Conservation (phyloP, 2,329 filamentous ascomycete species). For the Scedosporium boydii region DNA sequence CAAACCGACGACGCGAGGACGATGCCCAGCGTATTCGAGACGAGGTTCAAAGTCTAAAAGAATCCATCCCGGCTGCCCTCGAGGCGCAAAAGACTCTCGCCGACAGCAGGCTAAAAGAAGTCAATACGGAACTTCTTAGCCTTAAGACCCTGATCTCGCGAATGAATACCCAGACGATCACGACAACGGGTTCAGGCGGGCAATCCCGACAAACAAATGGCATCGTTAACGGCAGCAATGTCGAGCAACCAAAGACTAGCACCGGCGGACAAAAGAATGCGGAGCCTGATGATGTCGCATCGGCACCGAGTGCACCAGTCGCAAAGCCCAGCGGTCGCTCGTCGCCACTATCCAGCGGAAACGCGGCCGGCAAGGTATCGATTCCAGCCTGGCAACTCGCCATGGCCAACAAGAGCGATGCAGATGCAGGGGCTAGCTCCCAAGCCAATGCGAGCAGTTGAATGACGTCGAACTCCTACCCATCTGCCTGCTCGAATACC, state of each 20-base stretch:
- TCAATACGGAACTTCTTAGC: constrained; percentile 81
- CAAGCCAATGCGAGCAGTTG: background rate
- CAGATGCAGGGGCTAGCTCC: constrained; percentile 15
- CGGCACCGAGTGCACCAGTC: background rate
- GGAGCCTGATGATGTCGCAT: background rate
- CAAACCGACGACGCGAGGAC: constrained; percentile 73
- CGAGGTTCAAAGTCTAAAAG: constrained; percentile 74
- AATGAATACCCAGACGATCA: constrained; percentile 31
- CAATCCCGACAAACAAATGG: constrained; percentile 3
- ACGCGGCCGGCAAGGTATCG: constrained; percentile 47
- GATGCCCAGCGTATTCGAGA: constrained; percentile 80
- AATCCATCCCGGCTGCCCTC: constrained; percentile 79
- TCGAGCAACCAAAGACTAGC: background rate
- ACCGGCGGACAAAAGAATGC: background rate
- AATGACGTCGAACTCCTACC: too few relatives aligned
- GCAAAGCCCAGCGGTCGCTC: constrained; percentile 3
- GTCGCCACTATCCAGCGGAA: constrained; percentile 16
- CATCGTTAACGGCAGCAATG: constrained; percentile 16
- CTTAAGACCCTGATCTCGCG: constrained; percentile 75
- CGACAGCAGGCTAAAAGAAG: constrained; percentile 72
- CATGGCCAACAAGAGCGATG: constrained; percentile 19
- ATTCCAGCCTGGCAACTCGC: constrained; percentile 78
- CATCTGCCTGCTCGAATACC: background rate
- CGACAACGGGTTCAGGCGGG: constrained; percentile 15
- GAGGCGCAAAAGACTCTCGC: constrained; percentile 78